A percentile compares a stretch with the other conserved stretches of the same genome.
These are phyloP conservation scores for Candida anutae DNA, from an alignment of 1,139 yeast species.

Conservation along the genomic window DNA sequence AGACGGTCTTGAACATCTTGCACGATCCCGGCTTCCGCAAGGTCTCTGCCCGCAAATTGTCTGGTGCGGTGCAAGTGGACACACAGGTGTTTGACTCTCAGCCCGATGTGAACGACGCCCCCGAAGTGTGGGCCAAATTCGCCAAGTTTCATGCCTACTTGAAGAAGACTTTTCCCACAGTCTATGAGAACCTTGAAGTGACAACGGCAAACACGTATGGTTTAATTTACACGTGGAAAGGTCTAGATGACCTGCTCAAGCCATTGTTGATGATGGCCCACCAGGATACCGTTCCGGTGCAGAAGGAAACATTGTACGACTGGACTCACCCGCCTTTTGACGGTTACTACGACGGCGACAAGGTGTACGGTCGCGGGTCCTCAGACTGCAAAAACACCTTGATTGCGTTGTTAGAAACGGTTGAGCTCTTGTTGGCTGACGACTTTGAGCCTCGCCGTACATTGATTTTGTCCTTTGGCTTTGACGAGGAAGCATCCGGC, in stretches of 20 bases:
- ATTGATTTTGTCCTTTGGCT: conserved; percentile 54
- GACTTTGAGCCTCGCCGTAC: conserved; percentile 50
- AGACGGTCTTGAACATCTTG: conserved; percentile 26
- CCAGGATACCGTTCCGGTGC: conserved; percentile 82
- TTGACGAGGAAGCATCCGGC: conserved; percentile 69
- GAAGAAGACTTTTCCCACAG: conserved; percentile 49
- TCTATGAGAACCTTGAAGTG: conserved; percentile 40
- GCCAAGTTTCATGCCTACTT: conserved; percentile 40
- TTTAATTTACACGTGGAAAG: conserved; percentile 60
- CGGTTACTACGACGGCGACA: conserved; percentile 46
- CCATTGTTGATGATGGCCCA: conserved; percentile 71
- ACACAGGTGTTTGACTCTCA: conserved; percentile 40
- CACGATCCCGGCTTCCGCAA: conserved; percentile 27
- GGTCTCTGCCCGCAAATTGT: conserved; percentile 26
- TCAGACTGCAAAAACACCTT: conserved; percentile 56
- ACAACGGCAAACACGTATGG: conserved; percentile 62
- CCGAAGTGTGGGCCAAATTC: conserved; percentile 38
- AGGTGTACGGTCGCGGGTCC: conserved; percentile 59
- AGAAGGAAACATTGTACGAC: conserved; percentile 41
- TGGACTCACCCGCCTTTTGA: conserved; percentile 71
- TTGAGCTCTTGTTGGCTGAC: conserved; percentile 39
- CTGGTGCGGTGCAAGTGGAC: conserved; percentile 37
- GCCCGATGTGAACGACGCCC: conserved; percentile 30
- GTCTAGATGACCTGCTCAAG: conserved; percentile 42
- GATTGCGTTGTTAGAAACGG: conserved; percentile 50